A percentile compares a stretch with the other conserved stretches of the same genome.
These are phyloP conservation scores for Debaryomyces robertsiae DNA, from an alignment of 1,139 yeast genomes.

Conservation along the genomic window DNA sequence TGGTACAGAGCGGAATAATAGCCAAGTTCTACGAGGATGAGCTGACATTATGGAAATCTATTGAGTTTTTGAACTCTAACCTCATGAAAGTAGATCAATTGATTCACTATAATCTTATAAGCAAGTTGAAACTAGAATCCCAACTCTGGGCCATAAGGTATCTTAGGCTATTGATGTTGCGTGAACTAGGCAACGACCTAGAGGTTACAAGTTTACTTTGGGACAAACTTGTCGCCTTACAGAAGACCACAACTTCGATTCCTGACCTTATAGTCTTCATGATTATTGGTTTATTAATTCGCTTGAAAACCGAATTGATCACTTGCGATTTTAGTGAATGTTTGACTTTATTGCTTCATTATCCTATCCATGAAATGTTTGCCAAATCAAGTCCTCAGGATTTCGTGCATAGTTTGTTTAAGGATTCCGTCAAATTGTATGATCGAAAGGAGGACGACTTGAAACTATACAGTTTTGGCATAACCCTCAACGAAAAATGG, in stretches of 20 bases:
- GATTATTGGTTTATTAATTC: slow-evolving; percentile 53
- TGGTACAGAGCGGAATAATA: slow-evolving; percentile 41
- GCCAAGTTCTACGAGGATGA: slow-evolving; percentile 48
- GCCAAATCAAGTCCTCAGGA: slow-evolving; percentile 15
- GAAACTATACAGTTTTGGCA: slow-evolving; percentile 44
- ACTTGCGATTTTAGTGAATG: slow-evolving; percentile 66
- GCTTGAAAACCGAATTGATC: slow-evolving; percentile 50
- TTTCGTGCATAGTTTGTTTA: slow-evolving; percentile 30
- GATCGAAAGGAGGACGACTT: slow-evolving; percentile 36
- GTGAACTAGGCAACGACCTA: slow-evolving; percentile 58
- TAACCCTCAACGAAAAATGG: slow-evolving; percentile 35
- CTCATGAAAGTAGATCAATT: slow-evolving; percentile 52
- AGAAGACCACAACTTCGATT: slow-evolving; percentile 21
- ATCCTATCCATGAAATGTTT: slow-evolving; percentile 40
- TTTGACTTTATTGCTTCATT: slow-evolving; percentile 58
- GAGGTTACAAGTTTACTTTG: slow-evolving; percentile 50
- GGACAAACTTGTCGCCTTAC: slow-evolving; percentile 56
- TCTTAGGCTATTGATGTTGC: slow-evolving; percentile 55
- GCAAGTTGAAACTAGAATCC: slow-evolving; percentile 56
- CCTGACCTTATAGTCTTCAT: slow-evolving; percentile 51
- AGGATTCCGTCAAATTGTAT: slow-evolving; percentile 35
- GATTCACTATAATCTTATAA: slow-evolving; percentile 45
- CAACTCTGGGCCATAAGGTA: slow-evolving; percentile 71
- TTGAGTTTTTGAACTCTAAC: slow-evolving; percentile 48
- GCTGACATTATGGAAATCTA: slow-evolving; percentile 41